phyloP scores from a whole-genome alignment of 2,329 filamentous ascomycete genomes.

The Endocalyx cinctus region DNA sequence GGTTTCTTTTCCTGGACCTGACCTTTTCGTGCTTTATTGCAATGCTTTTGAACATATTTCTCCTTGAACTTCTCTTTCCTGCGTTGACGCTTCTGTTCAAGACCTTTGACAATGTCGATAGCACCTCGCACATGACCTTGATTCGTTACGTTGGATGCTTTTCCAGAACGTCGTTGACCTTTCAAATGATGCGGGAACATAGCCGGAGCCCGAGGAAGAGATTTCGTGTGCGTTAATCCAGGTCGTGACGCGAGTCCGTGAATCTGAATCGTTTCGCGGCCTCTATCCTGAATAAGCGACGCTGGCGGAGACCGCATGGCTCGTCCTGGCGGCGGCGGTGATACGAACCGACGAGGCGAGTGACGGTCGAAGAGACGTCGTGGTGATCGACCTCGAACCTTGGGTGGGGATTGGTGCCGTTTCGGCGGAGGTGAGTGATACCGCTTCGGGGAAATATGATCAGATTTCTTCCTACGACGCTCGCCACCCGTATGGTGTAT shows the following conservation, averaged over 20 bases:
- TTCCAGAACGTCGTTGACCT: conserved; percentile 30
- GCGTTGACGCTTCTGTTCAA: conserved; percentile 90
- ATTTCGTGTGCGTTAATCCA: conserved; percentile 73
- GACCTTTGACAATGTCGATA: conserved; percentile 94
- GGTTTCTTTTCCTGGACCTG: conserved; percentile 60
- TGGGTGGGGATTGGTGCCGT: conserved; percentile 46
- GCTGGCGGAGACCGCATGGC: conserved; percentile 42
- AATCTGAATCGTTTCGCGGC: conserved; percentile 32
- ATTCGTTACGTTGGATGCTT: conserved; percentile 26
- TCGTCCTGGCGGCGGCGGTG: conserved; percentile 59
- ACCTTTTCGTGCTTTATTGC: conserved; percentile 72
- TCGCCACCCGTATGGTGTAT: conserved; percentile 54
- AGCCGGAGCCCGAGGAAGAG: conserved; percentile 74
- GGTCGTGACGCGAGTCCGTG: conserved; percentile 54
- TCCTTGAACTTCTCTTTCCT: conserved; percentile 77
- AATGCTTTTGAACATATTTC: conserved; percentile 79
- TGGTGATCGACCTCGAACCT: conserved; percentile 49
- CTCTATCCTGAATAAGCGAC: conserved; percentile 18
- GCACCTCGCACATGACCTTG: conserved; percentile 78
- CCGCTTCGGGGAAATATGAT: conserved; percentile 56
- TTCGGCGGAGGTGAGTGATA: conserved; percentile 51
- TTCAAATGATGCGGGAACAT: conserved; percentile 56
- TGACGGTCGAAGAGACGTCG: conserved; percentile 58
- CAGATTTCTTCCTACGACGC: conserved; percentile 45
- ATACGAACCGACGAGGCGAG: conserved; percentile 68